Conservation (phyloP, 495 filamentous ascomycete species). For the Lasiosphaeria hispida region DNA sequence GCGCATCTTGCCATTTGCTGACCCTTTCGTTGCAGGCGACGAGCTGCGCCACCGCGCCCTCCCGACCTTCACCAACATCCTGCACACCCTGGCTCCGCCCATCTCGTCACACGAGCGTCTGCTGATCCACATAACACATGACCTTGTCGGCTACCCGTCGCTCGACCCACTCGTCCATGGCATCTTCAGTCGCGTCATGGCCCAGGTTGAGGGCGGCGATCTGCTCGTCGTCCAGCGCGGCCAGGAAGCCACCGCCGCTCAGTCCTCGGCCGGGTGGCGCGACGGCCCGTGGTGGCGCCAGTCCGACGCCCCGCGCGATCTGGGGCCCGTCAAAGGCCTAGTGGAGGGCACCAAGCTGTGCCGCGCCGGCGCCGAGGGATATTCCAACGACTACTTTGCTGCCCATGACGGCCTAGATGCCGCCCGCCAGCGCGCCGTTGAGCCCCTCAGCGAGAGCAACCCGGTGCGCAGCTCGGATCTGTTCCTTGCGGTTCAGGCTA, state of each 20-base stretch:
- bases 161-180: conserved; percentile 90
- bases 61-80: conserved; percentile 90
- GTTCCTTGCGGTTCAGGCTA: conserved; percentile 89
- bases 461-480: conserved; percentile 90
- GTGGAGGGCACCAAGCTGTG: conserved; percentile 87
- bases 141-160: conserved; percentile 88
- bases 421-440: conserved; percentile 71
- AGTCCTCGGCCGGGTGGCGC: conserved; percentile 64
- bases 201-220: conserved; percentile 96
- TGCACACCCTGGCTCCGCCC: conserved; percentile 91
- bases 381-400: conserved; percentile 78
- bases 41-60: conserved; percentile 86
- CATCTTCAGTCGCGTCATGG: conserved; percentile 95
- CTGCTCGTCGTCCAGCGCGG: conserved; percentile 95
- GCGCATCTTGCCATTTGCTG: conserved; percentile 11
- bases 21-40: conserved; percentile 57
- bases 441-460: conserved; percentile 75
- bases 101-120: conserved; percentile 98
- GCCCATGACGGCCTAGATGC: conserved; percentile 73
- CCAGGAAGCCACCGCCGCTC: conserved; percentile 66
- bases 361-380: conserved; percentile 81
- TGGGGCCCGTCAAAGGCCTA: conserved; percentile 77
- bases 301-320: conserved; percentile 62
- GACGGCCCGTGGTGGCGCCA: conserved; percentile 97
- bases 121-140: conserved; percentile 96